These are phyloP conservation scores for Monosporascus sp. DNA, from an alignment of 2,329 filamentous ascomycete genomes.

Conservation along the genomic window DNA sequence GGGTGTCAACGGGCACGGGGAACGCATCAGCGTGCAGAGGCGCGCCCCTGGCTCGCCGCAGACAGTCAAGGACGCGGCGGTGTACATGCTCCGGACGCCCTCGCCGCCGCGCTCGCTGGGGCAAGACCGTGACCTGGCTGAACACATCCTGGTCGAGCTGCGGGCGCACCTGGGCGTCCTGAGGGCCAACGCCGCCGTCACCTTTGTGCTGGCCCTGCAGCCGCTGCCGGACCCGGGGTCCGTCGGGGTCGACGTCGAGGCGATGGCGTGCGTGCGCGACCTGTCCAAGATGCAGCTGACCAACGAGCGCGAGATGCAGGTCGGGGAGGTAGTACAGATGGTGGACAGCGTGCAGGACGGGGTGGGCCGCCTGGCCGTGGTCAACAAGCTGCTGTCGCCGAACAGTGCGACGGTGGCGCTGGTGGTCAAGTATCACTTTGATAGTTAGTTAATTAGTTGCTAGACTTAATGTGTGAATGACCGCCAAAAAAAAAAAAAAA, in stretches of 20 bases:
- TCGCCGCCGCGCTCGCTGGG: conserved; percentile 6
- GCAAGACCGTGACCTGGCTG: conserved; percentile 1
- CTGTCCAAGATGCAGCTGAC: conserved; percentile 24
- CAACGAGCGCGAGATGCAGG: conserved; percentile 21
- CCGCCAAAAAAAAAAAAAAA: no score
- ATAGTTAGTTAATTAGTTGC: no score
- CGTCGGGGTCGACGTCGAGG: conserved; percentile 15
- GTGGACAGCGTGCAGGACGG: conserved; percentile 21
- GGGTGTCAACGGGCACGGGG: no score
- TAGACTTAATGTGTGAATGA: no score
- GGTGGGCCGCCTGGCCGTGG: conserved; percentile 16
- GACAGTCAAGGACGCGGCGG: conserved; percentile 23
- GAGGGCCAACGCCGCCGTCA: conserved; percentile 15
- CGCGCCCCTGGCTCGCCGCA: conserved; percentile 18
- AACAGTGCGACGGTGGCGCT: not conserved
- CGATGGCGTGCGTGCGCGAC: conserved; percentile 21
- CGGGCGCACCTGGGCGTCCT: conserved; percentile 26
- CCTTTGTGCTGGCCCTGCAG: conserved; percentile 22
- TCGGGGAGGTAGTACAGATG: conserved; percentile 22
- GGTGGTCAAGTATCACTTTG: not conserved
- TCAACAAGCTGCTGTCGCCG: conserved; percentile 14
- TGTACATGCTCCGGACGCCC: conserved; percentile 28
- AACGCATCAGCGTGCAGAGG: conserved; percentile 21
- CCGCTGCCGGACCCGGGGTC: conserved; percentile 19
- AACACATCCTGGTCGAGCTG: conserved; percentile 22